These are phyloP conservation scores for Fusarium brachygibbosum DNA, from an alignment of 2,329 filamentous ascomycete genomes.

Conservation along the genomic window DNA sequence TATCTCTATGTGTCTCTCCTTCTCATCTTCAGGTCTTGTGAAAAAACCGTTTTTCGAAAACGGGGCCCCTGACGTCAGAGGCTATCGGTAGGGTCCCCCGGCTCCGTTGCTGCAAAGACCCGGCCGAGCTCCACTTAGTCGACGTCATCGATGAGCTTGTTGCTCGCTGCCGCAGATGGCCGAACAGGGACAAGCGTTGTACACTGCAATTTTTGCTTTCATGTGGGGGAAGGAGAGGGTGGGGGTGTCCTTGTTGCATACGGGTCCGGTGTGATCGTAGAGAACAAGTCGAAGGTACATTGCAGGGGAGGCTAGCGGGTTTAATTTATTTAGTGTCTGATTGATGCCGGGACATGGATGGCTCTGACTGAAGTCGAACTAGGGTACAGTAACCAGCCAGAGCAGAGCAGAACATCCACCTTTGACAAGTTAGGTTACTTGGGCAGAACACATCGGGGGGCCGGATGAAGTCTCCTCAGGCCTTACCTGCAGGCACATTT, in stretches of 20 bases:
- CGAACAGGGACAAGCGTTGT: constrained; percentile 28
- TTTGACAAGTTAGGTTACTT: background rate
- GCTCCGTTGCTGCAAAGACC: constrained; percentile 40
- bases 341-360: constrained; percentile 30
- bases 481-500: background rate
- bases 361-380: constrained; percentile 4
- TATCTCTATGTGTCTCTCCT: background rate
- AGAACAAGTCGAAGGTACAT: constrained; percentile 18
- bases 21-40: constrained; percentile 2
- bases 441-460: background rate
- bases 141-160: constrained; percentile 47
- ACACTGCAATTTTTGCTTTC: background rate
- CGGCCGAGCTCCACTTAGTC: constrained; percentile 42
- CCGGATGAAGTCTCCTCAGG: background rate
- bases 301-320: constrained; percentile 21
- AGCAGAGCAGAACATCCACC: background rate
- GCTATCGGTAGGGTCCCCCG: constrained; percentile 44
- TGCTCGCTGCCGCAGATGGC: constrained; percentile 34
- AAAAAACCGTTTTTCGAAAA: constrained; percentile 21
- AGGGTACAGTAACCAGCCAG: constrained; percentile 33
- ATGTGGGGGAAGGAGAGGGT: constrained; percentile 19
- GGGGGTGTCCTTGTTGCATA: background rate
- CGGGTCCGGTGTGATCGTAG: constrained; percentile 5
- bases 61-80: constrained; percentile 49
- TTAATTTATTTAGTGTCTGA: constrained; percentile 43